Base-by-base conservation (phyloP, 2,329 filamentous ascomycete species). In the Neurospora sp. region DNA sequence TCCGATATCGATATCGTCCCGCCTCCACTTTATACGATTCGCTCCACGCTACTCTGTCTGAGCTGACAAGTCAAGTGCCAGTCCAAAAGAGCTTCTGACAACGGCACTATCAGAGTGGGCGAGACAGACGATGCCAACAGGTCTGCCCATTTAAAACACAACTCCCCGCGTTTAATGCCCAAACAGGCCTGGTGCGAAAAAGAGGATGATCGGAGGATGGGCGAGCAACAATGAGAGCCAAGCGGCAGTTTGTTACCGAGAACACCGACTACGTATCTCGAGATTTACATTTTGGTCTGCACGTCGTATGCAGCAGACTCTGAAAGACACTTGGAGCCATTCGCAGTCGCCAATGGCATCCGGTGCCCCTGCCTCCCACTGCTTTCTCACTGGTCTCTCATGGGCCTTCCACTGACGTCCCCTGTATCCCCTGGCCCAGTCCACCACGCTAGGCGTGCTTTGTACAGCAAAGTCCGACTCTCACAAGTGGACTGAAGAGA, bases 121-220 rank as follows among this genome's bases (percentile, higher is more conserved):
- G 52, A 62, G 52, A 62, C 28, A 62, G 52, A 62, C 52, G 52
- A 62, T 62, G 52, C 52, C 52, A 62, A 62, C 52, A 62, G 28
- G 52, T 36, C 52, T 62, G 52, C 52, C 52, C 52, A 36, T 62
- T 62, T 17, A 62, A 62, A 62, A 62, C 52, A 10, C 67, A 38
- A n/a, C 68, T 73, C 70, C 71, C 75, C 73, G 74, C 71, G 74
- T 75, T 76, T 76, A 75, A 74, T 76, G 75, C 75, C 75, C 75
- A 74, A 76, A 73, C 67, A 43, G 52, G 42, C 67, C 52, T 68
- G 33, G 36, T n/a, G 28, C 42, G 23, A 43, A 68, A 38, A 6
- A 15, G 52, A 62, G 52, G 23, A 33, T 33, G 52, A 58, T 28
- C 28, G 28, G 46, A 58, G 10, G 10, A 58, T 58, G 46, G 11